Conservation (phyloP, 1,139 yeast species). For the Suhomyces bokatorum region DNA sequence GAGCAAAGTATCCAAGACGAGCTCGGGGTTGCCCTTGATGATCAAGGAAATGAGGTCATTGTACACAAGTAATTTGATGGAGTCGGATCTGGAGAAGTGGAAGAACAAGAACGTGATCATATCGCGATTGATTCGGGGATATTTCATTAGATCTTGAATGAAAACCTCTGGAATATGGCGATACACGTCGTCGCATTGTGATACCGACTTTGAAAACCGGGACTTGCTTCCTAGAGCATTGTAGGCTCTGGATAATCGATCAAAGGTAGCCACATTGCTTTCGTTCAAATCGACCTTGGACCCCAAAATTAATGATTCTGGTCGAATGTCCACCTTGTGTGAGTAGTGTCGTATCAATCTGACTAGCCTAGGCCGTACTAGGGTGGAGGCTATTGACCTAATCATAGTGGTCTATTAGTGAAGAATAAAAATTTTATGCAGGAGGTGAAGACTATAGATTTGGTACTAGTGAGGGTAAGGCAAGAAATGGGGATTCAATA, state of each 20-base stretch:
- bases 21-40: conserved; percentile 10
- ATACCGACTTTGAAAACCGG: conserved; percentile 17
- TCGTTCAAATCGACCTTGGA: background rate
- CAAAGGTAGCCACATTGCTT: conserved; percentile 9
- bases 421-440: conserved; percentile 5
- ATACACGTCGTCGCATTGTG: conserved; percentile 21
- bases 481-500: background rate
- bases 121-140: conserved; percentile 21
- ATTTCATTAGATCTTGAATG: conserved; percentile 23
- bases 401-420: conserved; percentile 1
- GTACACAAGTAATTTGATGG: conserved; percentile 23
- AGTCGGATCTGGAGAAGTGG: conserved; percentile 19
- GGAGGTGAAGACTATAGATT: background rate
- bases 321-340: too few relatives aligned
- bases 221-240: conserved; percentile 14
- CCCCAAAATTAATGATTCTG: background rate
- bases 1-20: conserved; percentile 8
- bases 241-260: conserved; percentile 20
- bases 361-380: background rate
- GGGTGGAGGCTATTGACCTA: background rate
- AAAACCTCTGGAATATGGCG: conserved; percentile 11
- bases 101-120: conserved; percentile 18
- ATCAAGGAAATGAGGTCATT: conserved; percentile 20
- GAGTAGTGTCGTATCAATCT: background rate
- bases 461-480: background rate